Base-by-base conservation (phyloP, 805 yeast genomes). In the Isabelozyma gotoi region DNA sequence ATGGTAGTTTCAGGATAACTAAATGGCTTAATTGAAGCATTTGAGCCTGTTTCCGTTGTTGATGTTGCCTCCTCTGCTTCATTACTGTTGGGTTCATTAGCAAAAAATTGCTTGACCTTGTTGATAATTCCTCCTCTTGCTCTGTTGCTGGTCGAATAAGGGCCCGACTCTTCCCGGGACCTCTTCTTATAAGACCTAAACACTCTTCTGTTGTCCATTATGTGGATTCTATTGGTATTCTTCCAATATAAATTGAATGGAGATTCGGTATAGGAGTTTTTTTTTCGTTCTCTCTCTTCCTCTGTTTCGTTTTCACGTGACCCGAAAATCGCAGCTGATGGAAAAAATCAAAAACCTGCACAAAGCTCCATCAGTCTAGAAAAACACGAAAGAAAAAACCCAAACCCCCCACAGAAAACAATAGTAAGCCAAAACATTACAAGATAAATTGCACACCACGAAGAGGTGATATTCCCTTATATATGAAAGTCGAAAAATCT, bases 161-260 rank as follows among this genome's bases (percentile, higher is more conserved):
- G 44, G 16, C 41, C 51, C 32, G 55, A 48, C 31, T 50, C 44
- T 27, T 32, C 46, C 29, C 37, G 44, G 5, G 17, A 10, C 46
- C 52, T 49, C 33, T 54, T 55, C 31, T 58, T 44, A 40, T 56
- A 56, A 7, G 55, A 50, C 39, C 55, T 52, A 41, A 55, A 53
- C 36, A 60, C 61, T 44, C 57, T 51, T 46, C 65, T 55, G 48
- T 61, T 62, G 44, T 62, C 67, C 67, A 62, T 62, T 33, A 17
- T 42, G 17, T 24, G 29, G 29, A 10, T n/a, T 24, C n/a, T 16
- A 31, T 12, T 27, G 36, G n/a, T 24, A n/a, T 24, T n/a, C 29
- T 24, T 24, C 29, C 29, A n/a, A n/a, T n/a, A n/a, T n/a, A n/a
- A n/a, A n/a, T n/a, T n/a, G n/a, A n/a, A n/a, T n/a, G n/a, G n/a